Conservation (phyloP, 2,329 filamentous ascomycete species). For the Trichoderma sp. region DNA sequence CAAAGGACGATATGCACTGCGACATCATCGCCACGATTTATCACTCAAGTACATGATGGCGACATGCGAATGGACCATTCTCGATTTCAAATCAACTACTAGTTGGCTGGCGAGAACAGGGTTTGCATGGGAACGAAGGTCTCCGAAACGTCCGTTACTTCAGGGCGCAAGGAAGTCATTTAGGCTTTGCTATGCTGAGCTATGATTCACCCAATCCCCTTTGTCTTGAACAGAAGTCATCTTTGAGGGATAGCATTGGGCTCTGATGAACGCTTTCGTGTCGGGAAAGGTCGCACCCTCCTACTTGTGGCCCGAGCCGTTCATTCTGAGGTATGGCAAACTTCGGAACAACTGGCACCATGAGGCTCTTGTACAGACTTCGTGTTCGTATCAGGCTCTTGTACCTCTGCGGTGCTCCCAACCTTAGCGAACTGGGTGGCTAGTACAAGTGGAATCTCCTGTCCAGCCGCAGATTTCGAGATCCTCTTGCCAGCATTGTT, state of each 20-base stretch:
- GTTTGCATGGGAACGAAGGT: background rate
- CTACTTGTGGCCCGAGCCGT: background rate
- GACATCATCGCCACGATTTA: constrained; percentile 12
- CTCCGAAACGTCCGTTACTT: constrained; percentile 3
- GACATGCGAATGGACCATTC: background rate
- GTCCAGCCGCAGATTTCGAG: background rate
- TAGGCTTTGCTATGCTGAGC: background rate
- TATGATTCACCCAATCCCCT: background rate
- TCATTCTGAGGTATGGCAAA: background rate
- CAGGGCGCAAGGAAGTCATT: background rate
- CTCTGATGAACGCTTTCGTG: background rate
- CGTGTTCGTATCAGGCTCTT: constrained; percentile 17
- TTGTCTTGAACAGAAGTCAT: background rate
- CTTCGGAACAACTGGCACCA: background rate
- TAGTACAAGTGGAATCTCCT: background rate
- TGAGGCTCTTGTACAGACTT: background rate
- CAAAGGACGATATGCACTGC: constrained; percentile 1
- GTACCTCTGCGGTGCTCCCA: background rate
- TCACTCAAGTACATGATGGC: constrained; percentile 17
- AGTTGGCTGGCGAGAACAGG: background rate
- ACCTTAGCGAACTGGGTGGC: too few relatives aligned
- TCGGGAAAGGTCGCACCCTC: background rate
- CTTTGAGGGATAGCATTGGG: background rate
- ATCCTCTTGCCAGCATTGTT: background rate
- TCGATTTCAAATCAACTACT: constrained; percentile 4